Conservation (phyloP, 2,329 filamentous ascomycete genomes). For the Cladophialophora chaetospira region DNA sequence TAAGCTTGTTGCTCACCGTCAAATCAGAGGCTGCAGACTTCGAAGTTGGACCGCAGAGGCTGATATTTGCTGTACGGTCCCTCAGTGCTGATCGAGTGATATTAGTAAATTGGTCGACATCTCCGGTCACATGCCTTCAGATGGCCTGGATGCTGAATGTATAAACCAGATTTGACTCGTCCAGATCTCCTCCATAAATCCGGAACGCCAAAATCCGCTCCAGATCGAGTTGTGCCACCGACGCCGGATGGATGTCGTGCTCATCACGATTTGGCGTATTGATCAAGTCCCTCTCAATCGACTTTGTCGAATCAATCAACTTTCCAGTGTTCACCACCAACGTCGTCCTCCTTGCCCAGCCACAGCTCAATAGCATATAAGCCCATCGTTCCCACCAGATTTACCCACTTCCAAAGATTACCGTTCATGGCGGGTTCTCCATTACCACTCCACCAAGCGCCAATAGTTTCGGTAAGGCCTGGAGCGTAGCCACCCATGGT, state of each 20-base stretch:
- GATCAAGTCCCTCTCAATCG: not conserved
- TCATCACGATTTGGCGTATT: not conserved
- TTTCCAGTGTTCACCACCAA: conserved; percentile 88
- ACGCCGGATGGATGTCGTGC: not conserved
- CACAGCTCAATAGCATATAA: conserved; percentile 90
- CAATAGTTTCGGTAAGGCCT: conserved; percentile 58
- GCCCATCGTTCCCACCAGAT: conserved; percentile 83
- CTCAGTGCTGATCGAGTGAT: too few relatives aligned
- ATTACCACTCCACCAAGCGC: conserved; percentile 71
- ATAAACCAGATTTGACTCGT: too few relatives aligned
- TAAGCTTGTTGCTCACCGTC: too few relatives aligned
- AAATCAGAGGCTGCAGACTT: too few relatives aligned
- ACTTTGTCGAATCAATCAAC: conserved; percentile 64
- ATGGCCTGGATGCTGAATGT: too few relatives aligned
- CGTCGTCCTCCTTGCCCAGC: conserved; percentile 74
- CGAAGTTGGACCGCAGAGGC: too few relatives aligned
- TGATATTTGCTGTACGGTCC: too few relatives aligned
- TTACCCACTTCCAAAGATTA: conserved; percentile 91
- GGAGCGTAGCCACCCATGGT: conserved; percentile 56
- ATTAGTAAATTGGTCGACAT: too few relatives aligned
- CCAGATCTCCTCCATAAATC: too few relatives aligned
- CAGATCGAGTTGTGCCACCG: too few relatives aligned
- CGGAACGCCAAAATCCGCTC: too few relatives aligned
- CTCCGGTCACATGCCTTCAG: too few relatives aligned
- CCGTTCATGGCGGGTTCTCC: conserved; percentile 80